These are phyloP conservation scores for Psidium friedrichsthalianum DNA, from an alignment of 345 rosid genomes.

Conservation along the genomic window DNA sequence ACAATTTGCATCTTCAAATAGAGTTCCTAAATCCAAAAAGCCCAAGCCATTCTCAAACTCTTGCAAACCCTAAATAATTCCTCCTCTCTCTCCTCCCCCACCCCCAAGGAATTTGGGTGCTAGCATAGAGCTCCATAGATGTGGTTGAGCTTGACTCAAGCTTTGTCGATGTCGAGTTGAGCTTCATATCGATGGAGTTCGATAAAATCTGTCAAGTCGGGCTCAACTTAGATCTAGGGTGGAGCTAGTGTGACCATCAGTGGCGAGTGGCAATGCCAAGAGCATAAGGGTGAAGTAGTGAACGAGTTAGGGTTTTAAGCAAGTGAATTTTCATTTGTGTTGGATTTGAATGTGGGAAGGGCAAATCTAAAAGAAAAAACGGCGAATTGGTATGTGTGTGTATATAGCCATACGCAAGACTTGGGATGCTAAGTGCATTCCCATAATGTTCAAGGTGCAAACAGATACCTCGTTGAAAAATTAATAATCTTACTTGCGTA, in stretches of 20 bases:
- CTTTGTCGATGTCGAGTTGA: not conserved
- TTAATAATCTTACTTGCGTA: not conserved
- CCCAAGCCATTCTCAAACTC: not conserved
- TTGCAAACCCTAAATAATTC: not conserved
- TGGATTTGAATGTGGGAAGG: not conserved
- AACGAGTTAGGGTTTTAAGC: not conserved
- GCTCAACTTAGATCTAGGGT: not conserved
- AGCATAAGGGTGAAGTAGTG: too few species aligned
- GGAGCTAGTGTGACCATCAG: not conserved
- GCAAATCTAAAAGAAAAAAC: rapidly evolving
- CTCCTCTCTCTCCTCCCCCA: too few species aligned
- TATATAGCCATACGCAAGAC: rapidly evolving
- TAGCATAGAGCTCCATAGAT: too few species aligned
- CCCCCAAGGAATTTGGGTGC: too few species aligned
- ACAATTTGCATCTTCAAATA: not conserved
- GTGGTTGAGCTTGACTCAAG: too few species aligned
- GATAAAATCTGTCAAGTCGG: not conserved
- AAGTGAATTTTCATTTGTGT: not conserved
- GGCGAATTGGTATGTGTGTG: not conserved
- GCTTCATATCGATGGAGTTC: not conserved
- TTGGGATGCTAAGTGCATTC: rapidly evolving
- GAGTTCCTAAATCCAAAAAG: not conserved
- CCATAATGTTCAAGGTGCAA: rapidly evolving
- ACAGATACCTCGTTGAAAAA: not conserved
- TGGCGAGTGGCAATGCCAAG: too few species aligned